phyloP scores from a whole-genome alignment of 352 stramenopile species.

The Phytophthora boehmeriae region DNA sequence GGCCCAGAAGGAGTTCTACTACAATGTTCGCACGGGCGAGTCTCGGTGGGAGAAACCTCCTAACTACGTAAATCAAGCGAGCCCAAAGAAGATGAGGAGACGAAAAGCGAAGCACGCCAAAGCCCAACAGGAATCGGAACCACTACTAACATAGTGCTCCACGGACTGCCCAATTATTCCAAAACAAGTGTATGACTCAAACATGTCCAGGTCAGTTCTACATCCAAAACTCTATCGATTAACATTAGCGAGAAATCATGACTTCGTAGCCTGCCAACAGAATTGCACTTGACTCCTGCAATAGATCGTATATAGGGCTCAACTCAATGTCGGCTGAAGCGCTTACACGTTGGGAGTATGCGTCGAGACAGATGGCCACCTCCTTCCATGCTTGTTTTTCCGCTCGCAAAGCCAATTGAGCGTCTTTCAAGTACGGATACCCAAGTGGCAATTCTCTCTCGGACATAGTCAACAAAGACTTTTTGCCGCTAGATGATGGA shows the following conservation, averaged over 20 bases:
- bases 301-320: slow-evolving; percentile 73
- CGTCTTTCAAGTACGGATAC: slow-evolving; percentile 69
- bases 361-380: slow-evolving; percentile 73
- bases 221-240: slow-evolving; percentile 19
- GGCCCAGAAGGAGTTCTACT: slow-evolving; percentile 58
- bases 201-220: slow-evolving; percentile 11
- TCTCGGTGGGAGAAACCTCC: slow-evolving; percentile 60
- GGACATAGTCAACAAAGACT: slow-evolving; percentile 19
- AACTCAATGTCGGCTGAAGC: slow-evolving; percentile 45
- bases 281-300: slow-evolving; percentile 79
- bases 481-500: slow-evolving; percentile 26
- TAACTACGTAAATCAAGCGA: slow-evolving; percentile 35
- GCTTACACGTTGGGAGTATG: slow-evolving; percentile 79
- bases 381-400: slow-evolving; percentile 87
- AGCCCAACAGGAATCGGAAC: neutral
- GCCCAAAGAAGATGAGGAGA: slow-evolving; percentile 34
- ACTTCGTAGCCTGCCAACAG: slow-evolving; percentile 85
- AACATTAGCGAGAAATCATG: slow-evolving; percentile 37
- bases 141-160: too few relatives aligned
- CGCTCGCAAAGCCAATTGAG: slow-evolving; percentile 45
- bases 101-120: slow-evolving; percentile 13
- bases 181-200: neutral
- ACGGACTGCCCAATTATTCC: too few relatives aligned
- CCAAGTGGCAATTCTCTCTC: slow-evolving; percentile 63
- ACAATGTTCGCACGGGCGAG: slow-evolving; percentile 73